Evolutionary conservation across 2,329 filamentous ascomycete genomes (phyloP), one percentile per base, ranked within the genome.

Genomic region (Bipolaris zeicola): DNA sequence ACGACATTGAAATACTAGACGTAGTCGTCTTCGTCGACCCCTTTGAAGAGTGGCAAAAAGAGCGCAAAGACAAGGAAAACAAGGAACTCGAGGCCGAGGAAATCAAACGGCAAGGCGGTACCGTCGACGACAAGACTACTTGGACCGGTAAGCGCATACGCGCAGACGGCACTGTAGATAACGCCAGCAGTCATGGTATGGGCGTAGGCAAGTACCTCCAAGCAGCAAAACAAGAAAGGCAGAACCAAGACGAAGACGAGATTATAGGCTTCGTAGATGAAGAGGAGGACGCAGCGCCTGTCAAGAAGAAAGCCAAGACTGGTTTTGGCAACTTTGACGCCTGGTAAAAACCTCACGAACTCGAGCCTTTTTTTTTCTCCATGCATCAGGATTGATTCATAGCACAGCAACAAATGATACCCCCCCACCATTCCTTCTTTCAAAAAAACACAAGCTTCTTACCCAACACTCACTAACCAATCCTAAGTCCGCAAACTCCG

Each of bases 101-200:
- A 64, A 80, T 90, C 10, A 81, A 81, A 69, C 79, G 80, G 54
- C 80, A 82, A 51, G 91, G 90, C 26, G 90, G 89, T 2, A 89
- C 87, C 1, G 94, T 96, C 51, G 94, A 97, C 70, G 92, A 98
- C 68, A 87, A 86, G 72, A 89, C 91, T 2, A 99, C 95, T 3
- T 99, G 95, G 95, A 98, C 95, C 3, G 95, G 95, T 3, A 99
- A 98, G 79, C 82, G 93, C 38, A 86, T 99, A 47, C 82, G 92
- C 24, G 83, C 81, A 1, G 86, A 89, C 67, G 89, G 87, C 1
- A 85, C 81, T 0, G 80, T 86, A 1, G 82, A 83, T 1, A 74
- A 76, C 13, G 79, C 78, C 6, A 78, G 76, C 4, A 86, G 87
- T 11, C 87, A 87, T 10, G 75, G 67, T 1, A 60, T 63, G n/a